A percentile compares a stretch with the other conserved stretches of the same genome.
Conservation (phyloP, 2,329 filamentous ascomycete genomes). For the Diplocarpon rosae region DNA sequence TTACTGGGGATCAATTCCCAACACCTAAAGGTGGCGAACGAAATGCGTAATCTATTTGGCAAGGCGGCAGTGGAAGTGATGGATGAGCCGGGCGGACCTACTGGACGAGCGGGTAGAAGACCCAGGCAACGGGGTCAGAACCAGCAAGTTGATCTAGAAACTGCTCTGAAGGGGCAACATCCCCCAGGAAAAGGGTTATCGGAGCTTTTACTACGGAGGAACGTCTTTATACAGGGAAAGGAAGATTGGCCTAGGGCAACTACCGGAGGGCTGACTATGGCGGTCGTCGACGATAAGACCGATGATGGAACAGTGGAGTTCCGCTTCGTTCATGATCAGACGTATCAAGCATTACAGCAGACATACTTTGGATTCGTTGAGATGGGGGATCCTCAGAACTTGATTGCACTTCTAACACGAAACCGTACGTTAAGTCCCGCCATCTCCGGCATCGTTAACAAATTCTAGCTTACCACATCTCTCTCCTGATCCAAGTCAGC, state of each 20-base stretch:
- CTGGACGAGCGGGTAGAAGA: slow-evolving; percentile 29
- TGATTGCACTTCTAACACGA: slow-evolving; percentile 63
- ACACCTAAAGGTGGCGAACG: slow-evolving; percentile 75
- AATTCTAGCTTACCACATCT: slow-evolving; percentile 68
- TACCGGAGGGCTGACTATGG: slow-evolving; percentile 77
- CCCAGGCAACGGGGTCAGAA: slow-evolving; percentile 32
- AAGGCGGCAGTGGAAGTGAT: slow-evolving; percentile 46
- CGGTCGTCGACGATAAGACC: slow-evolving; percentile 36
- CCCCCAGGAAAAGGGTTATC: slow-evolving; percentile 43
- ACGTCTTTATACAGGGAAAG: slow-evolving; percentile 59
- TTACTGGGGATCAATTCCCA: slow-evolving; percentile 54
- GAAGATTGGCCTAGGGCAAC: slow-evolving; percentile 61
- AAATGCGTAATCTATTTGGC: slow-evolving; percentile 74
- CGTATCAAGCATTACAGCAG: slow-evolving; percentile 64
- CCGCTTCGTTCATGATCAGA: slow-evolving; percentile 60
- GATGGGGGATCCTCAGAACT: slow-evolving; percentile 69
- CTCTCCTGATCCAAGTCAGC: slow-evolving; percentile 84
- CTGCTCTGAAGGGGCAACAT: slow-evolving; percentile 31
- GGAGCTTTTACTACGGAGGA: slow-evolving; percentile 48
- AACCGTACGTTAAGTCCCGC: slow-evolving; percentile 38
- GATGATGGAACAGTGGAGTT: slow-evolving; percentile 58
- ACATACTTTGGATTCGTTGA: slow-evolving; percentile 74
- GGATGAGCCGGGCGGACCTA: slow-evolving; percentile 34
- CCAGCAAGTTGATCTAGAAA: slow-evolving; percentile 33
- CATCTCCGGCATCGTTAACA: slow-evolving; percentile 12